These are phyloP conservation scores for Noccaea caerulescens DNA, from an alignment of 345 rosid species.

Conservation along the genomic window DNA sequence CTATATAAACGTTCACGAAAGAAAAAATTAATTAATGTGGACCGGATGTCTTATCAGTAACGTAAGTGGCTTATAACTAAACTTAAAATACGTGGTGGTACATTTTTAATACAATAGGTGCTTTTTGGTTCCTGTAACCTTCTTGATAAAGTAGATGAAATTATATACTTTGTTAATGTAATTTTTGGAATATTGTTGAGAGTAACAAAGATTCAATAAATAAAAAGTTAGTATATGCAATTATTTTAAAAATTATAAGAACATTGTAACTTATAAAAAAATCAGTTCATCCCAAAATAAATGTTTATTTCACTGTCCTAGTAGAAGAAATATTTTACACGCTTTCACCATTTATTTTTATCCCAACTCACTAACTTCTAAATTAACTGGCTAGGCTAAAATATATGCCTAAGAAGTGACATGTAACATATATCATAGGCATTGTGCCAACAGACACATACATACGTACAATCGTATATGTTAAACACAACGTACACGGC, in stretches of 20 bases:
- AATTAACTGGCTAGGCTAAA: not conserved
- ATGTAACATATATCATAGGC: not conserved
- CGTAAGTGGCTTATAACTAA: not conserved
- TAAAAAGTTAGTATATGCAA: not conserved
- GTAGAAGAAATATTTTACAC: not conserved
- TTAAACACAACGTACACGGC: not conserved
- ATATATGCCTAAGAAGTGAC: too few relatives aligned
- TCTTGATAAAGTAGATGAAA: not conserved
- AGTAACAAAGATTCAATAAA: slow-evolving; percentile 4
- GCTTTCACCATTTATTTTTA: too few relatives aligned
- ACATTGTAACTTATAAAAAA: too few relatives aligned
- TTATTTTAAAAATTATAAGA: too few relatives aligned
- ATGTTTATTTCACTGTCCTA: not conserved
- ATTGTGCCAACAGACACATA: not conserved
- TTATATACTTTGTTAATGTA: slow-evolving; percentile 6
- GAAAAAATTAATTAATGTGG: not conserved
- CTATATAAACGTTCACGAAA: not conserved
- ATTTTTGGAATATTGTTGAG: slow-evolving; percentile 1
- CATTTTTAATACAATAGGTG: not conserved
- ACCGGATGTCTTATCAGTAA: too few relatives aligned
- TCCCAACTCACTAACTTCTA: not conserved
- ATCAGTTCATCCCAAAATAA: too few relatives aligned
- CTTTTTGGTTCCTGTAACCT: slow-evolving; percentile 1
- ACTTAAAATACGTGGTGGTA: not conserved
- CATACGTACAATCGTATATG: not conserved